Conservation (phyloP, 371 early-diverging fungal species). For the Fennellomyces sp. region DNA sequence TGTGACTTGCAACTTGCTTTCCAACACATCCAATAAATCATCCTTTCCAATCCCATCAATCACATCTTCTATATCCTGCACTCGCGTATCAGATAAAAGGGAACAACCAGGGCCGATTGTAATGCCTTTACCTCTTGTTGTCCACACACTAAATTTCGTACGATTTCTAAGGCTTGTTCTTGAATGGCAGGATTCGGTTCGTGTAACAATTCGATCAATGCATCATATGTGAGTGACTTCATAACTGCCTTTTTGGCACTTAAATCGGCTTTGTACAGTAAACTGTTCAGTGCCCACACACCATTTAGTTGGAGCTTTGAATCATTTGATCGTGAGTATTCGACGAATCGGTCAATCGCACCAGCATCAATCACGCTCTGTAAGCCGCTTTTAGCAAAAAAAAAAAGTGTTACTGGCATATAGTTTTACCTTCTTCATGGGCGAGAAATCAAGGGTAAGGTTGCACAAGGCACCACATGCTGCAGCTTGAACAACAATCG, state of each 20-base stretch:
- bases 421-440: conserved; percentile 73
- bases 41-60: conserved; percentile 73
- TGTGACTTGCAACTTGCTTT: conserved; percentile 60
- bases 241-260: conserved; percentile 74
- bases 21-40: conserved; percentile 65
- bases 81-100: not conserved
- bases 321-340: conserved; percentile 57
- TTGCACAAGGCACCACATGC: conserved; percentile 88
- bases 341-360: conserved; percentile 74
- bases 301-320: conserved; percentile 70
- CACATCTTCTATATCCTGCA: conserved; percentile 68
- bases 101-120: not conserved
- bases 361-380: conserved; percentile 76
- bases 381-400: not conserved
- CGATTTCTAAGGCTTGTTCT: conserved; percentile 80
- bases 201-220: conserved; percentile 64
- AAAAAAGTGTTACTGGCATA: not conserved
- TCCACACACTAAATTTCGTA: conserved; percentile 80
- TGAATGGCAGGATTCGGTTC: conserved; percentile 68
- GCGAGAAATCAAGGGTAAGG: conserved; percentile 85
- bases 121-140: conserved; percentile 49
- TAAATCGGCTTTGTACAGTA: conserved; percentile 74
- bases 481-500: conserved; percentile 67
- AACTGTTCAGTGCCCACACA: conserved; percentile 86
- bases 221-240: conserved; percentile 66